phyloP scores from a whole-genome alignment of 352 stramenopile species.

The Pythium aquatile region DNA sequence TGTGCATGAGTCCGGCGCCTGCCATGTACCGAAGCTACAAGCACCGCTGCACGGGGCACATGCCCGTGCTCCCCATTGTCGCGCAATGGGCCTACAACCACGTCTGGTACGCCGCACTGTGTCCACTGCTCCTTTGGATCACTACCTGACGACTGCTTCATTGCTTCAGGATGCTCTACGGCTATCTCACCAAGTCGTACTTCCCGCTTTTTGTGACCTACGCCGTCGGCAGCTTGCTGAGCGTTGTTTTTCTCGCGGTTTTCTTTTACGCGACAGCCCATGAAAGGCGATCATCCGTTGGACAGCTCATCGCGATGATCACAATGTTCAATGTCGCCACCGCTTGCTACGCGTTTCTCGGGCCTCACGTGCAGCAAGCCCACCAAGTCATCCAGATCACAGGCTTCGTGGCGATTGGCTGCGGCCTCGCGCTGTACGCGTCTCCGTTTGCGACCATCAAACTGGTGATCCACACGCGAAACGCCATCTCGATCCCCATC shows the following conservation, averaged over 20 bases:
- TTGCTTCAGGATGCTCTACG: slow-evolving; percentile 39
- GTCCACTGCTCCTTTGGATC: slow-evolving; percentile 9
- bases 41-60: slow-evolving; percentile 33
- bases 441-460: slow-evolving; percentile 48
- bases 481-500: slow-evolving; percentile 45
- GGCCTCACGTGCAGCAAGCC: slow-evolving; percentile 28
- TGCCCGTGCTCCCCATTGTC: slow-evolving; percentile 40
- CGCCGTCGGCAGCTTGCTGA: slow-evolving; percentile 35
- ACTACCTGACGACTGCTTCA: background rate
- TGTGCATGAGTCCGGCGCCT: slow-evolving; percentile 42
- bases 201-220: slow-evolving; percentile 52
- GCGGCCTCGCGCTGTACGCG: slow-evolving; percentile 42
- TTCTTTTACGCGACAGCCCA: slow-evolving; percentile 39
- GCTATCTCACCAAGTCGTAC: slow-evolving; percentile 43
- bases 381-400: slow-evolving; percentile 34
- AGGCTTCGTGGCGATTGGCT: slow-evolving; percentile 40
- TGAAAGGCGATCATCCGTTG: slow-evolving; percentile 30
- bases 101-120: slow-evolving; percentile 33
- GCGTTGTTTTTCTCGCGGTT: slow-evolving; percentile 41
- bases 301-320: slow-evolving; percentile 31
- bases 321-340: slow-evolving; percentile 29
- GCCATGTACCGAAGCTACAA: slow-evolving; percentile 35
- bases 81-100: slow-evolving; percentile 46
- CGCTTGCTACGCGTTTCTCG: slow-evolving; percentile 26
- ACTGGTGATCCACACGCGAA: slow-evolving; percentile 42